Percentiles rank a stretch among this genome's conserved stretches.
Conservation (phyloP, 75 land plant species). For the Sequoiadendron giganteum region DNA sequence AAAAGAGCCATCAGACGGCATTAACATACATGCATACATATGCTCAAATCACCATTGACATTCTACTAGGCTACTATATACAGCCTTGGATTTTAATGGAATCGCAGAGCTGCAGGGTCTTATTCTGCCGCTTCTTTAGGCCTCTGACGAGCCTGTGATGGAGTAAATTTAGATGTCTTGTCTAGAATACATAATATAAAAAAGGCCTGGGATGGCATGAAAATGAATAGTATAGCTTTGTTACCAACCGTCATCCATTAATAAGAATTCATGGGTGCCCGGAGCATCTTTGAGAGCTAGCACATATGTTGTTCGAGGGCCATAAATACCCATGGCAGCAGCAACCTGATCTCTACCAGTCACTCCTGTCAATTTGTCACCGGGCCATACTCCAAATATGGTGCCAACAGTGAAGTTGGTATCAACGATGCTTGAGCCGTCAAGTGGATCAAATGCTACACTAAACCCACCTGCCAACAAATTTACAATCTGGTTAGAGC, state of each 20-base stretch:
- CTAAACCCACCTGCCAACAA: constrained; percentile 74
- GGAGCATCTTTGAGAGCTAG: constrained; percentile 80
- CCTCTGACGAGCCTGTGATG: neutral
- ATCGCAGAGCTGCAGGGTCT: neutral
- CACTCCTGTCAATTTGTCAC: constrained; percentile 87
- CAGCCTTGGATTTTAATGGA: neutral
- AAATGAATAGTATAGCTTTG: neutral
- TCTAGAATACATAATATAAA: neutral
- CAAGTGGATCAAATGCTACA: constrained; percentile 98
- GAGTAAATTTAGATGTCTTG: neutral
- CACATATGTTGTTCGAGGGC: constrained; percentile 95
- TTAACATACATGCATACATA: neutral
- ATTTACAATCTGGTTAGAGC: neutral
- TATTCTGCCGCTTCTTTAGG: too few species aligned
- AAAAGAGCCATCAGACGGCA: neutral
- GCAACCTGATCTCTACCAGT: constrained; percentile 92
- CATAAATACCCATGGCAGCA: constrained; percentile 97
- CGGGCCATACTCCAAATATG: constrained; percentile 99
- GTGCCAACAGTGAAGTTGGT: constrained; percentile 99
- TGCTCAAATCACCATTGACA: neutral
- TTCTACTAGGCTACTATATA: neutral
- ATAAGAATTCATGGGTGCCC: constrained; percentile 95
- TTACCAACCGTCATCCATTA: constrained; percentile 82
- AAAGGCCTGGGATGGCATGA: neutral
- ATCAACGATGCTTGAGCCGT: constrained; percentile 98